Evolutionary conservation across 2,329 filamentous ascomycete genomes (phyloP).

Genomic region (Intubia oerlemansii): DNA sequence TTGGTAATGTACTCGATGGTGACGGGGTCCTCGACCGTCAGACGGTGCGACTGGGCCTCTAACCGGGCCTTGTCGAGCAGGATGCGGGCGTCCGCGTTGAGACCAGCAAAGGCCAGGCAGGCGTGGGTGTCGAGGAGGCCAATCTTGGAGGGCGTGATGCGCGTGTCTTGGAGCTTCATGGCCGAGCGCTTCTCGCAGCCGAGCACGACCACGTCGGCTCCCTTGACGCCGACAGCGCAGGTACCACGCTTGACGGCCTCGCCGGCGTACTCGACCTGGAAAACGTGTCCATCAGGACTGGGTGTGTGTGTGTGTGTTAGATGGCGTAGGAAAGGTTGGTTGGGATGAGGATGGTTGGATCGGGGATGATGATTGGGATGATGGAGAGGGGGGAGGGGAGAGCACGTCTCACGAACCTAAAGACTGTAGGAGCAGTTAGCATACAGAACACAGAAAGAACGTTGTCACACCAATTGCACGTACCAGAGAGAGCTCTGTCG

Average conservation of each 20-base stretch:
- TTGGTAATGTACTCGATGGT: slow-evolving; percentile 99
- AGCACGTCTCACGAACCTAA: no score
- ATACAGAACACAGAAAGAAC: no score
- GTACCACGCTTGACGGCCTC: slow-evolving; percentile 99
- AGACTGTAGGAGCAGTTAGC: slow-evolving; percentile 30
- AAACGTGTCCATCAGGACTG: slow-evolving; percentile 97
- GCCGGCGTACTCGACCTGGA: slow-evolving; percentile 98
- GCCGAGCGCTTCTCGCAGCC: slow-evolving; percentile 98
- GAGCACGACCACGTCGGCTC: slow-evolving; percentile 78
- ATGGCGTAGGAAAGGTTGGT: no score
- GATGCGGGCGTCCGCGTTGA: slow-evolving; percentile 96
- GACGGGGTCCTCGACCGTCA: slow-evolving; percentile 93
- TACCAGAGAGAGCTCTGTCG: slow-evolving; percentile 97
- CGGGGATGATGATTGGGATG: no score
- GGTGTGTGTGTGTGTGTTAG: no score
- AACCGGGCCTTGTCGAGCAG: slow-evolving; percentile 94
- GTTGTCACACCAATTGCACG: slow-evolving; percentile 16
- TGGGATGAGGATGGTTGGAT: no score
- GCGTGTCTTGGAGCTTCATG: slow-evolving; percentile 98
- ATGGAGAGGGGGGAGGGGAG: no score
- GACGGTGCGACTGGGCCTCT: slow-evolving; percentile 89
- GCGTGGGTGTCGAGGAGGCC: slow-evolving; percentile 82
- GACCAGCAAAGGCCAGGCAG: slow-evolving; percentile 86
- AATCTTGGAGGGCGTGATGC: slow-evolving; percentile 98
- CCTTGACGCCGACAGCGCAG: slow-evolving; percentile 95